Evolutionary conservation across 768 basidiomycete species (phyloP).

Genomic region (Suillus subaureus): DNA sequence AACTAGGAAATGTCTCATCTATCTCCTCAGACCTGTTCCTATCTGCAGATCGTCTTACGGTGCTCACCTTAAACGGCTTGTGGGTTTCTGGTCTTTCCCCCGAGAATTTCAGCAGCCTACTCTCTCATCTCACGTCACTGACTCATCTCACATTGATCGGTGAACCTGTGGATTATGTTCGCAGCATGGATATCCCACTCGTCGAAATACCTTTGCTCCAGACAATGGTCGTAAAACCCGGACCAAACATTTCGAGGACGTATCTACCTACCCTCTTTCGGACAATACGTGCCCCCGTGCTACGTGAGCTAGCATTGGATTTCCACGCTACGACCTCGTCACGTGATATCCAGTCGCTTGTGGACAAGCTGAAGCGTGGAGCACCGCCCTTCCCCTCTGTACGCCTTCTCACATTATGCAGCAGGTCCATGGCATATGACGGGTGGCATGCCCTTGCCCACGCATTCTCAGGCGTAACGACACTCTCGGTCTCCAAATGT

Average conservation of each 20-base stretch:
- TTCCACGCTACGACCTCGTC: conserved; percentile 27
- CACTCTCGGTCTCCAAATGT: conserved; percentile 30
- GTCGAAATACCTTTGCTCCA: conserved; percentile 24
- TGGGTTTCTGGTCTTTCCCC: conserved; percentile 26
- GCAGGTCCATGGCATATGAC: conserved; percentile 28
- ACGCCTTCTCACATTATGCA: conserved; percentile 21
- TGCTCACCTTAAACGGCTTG: conserved; percentile 26
- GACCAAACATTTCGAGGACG: conserved; percentile 28
- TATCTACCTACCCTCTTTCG: conserved; percentile 29
- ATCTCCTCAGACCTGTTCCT: neutral
- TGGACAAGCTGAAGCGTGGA: conserved; percentile 30
- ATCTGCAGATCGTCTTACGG: conserved; percentile 18
- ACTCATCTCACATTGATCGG: conserved; percentile 27
- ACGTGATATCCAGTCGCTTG: conserved; percentile 31
- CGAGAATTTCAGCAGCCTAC: conserved; percentile 21
- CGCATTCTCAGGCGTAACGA: conserved; percentile 26
- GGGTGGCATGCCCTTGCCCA: conserved; percentile 24
- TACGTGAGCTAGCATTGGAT: conserved; percentile 28
- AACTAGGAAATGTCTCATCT: neutral
- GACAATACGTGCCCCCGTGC: conserved; percentile 24
- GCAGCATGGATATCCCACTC: conserved; percentile 6
- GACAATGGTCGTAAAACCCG: conserved; percentile 25
- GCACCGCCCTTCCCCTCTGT: conserved; percentile 28
- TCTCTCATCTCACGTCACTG: conserved; percentile 25
- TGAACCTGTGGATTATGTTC: conserved; percentile 31